phyloP scores from a whole-genome alignment of 495 filamentous ascomycete genomes.

The Neurospora sp. region DNA sequence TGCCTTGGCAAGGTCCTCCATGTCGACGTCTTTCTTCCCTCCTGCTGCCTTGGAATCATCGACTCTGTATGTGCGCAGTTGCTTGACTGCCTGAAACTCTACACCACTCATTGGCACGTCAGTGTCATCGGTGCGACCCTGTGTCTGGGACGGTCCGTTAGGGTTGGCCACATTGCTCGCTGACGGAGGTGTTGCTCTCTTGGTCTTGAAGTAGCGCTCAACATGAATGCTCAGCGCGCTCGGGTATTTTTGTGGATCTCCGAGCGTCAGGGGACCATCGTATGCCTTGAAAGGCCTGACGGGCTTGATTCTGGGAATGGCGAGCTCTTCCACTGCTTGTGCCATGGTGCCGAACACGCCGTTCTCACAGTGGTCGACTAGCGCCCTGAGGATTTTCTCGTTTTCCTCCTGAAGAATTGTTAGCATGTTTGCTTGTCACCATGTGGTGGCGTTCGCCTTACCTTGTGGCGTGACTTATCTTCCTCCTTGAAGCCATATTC shows the following conservation, averaged over 20 bases:
- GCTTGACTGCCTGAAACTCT: conserved; percentile 54
- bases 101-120: conserved; percentile 32
- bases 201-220: conserved; percentile 79
- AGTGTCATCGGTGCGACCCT: conserved; percentile 29
- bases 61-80: conserved; percentile 68
- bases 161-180: conserved; percentile 65
- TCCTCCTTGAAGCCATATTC: conserved; percentile 93
- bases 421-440: background rate
- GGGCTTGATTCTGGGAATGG: conserved; percentile 60
- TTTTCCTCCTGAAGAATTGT: conserved; percentile 33
- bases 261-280: conserved; percentile 70
- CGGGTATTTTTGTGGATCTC: conserved; percentile 63
- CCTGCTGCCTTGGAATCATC: conserved; percentile 61
- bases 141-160: conserved; percentile 31
- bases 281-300: conserved; percentile 64
- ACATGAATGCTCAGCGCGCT: conserved; percentile 74
- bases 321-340: conserved; percentile 67
- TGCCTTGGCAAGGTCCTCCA: conserved; percentile 79
- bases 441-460: conserved; percentile 12
- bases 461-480: conserved; percentile 63
- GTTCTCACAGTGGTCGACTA: conserved; percentile 51
- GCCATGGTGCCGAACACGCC: conserved; percentile 73
- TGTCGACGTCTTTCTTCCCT: conserved; percentile 74
- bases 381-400: conserved; percentile 51
- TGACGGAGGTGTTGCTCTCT: conserved; percentile 57